phyloP scores from a whole-genome alignment of 257 asterid species.

The Cruciata laevipes region DNA sequence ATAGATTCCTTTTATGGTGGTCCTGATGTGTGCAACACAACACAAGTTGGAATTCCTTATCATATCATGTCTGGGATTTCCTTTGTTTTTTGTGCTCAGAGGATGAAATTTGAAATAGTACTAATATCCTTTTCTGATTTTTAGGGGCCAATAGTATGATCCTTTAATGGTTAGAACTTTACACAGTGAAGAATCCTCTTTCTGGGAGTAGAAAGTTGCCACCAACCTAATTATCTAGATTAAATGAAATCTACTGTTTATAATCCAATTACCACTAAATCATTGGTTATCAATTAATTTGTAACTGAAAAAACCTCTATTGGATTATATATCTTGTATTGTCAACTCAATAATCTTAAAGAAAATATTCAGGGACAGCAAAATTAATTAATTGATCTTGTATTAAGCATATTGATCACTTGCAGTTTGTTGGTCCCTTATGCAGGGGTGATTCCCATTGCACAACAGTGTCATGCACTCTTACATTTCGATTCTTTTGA shows the following conservation, averaged over 20 bases:
- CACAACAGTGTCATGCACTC: too few species aligned
- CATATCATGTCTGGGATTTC: conserved; percentile 19
- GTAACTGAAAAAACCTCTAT: background rate
- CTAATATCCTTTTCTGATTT: background rate
- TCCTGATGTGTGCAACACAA: conserved; percentile 21
- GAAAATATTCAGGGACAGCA: background rate
- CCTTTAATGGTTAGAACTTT: conserved; percentile 1
- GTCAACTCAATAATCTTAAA: background rate
- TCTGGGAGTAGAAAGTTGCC: background rate
- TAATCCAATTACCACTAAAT: background rate
- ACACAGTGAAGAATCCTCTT: conserved; percentile 11
- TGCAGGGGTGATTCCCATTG: too few species aligned
- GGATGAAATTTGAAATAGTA: background rate
- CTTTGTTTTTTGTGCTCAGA: conserved; percentile 10
- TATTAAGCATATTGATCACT: background rate
- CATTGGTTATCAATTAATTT: background rate
- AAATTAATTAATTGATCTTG: background rate
- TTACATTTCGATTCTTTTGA: too few species aligned
- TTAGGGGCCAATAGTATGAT: background rate
- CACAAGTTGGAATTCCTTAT: conserved; percentile 20
- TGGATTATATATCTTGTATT: background rate
- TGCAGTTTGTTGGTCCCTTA: too few species aligned
- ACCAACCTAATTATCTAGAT: background rate
- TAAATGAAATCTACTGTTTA: background rate
- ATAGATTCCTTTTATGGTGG: conserved; percentile 25